phyloP scores from a whole-genome alignment of 2,329 filamentous ascomycete species.

The Monosporascus sp. region DNA sequence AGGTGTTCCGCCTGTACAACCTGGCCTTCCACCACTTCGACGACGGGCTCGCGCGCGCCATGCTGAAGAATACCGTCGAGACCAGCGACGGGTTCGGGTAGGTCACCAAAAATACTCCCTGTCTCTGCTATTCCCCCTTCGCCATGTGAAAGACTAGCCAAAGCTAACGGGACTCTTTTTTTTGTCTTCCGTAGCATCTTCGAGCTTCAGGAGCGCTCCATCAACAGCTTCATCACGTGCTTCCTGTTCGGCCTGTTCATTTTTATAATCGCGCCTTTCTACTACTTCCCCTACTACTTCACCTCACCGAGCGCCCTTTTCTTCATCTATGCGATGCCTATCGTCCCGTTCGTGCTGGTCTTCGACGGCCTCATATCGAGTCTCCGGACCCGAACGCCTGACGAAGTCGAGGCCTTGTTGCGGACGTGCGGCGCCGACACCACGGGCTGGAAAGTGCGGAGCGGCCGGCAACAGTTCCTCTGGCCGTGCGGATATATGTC shows the following conservation, averaged over 20 bases:
- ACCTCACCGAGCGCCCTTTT: slow-evolving; percentile 50
- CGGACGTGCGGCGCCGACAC: slow-evolving; percentile 43
- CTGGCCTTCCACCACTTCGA: slow-evolving; percentile 74
- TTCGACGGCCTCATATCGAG: slow-evolving; percentile 66
- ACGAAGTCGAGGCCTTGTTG: slow-evolving; percentile 58
- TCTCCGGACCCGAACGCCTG: slow-evolving; percentile 59
- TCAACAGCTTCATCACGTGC: slow-evolving; percentile 48
- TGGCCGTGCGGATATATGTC: slow-evolving; percentile 46
- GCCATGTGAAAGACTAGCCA: not conserved
- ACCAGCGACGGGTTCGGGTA: slow-evolving; percentile 61
- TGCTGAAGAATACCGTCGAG: slow-evolving; percentile 59
- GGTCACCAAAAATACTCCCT: slow-evolving; percentile 3
- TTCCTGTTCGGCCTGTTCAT: slow-evolving; percentile 47
- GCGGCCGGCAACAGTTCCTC: slow-evolving; percentile 41
- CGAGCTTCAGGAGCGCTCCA: slow-evolving; percentile 63
- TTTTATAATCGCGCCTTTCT: slow-evolving; percentile 46
- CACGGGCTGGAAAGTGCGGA: slow-evolving; percentile 42
- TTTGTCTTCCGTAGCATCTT: slow-evolving; percentile 46
- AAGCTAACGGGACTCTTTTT: not conserved
- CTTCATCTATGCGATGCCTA: slow-evolving; percentile 60
- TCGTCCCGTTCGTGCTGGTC: slow-evolving; percentile 61
- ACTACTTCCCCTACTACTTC: slow-evolving; percentile 48
- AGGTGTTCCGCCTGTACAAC: slow-evolving; percentile 65
- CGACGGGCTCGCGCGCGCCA: slow-evolving; percentile 53
- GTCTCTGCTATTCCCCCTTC: not conserved